phyloP scores from a whole-genome alignment of 2,329 filamentous ascomycete genomes.

The Aspergillus neoniger region DNA sequence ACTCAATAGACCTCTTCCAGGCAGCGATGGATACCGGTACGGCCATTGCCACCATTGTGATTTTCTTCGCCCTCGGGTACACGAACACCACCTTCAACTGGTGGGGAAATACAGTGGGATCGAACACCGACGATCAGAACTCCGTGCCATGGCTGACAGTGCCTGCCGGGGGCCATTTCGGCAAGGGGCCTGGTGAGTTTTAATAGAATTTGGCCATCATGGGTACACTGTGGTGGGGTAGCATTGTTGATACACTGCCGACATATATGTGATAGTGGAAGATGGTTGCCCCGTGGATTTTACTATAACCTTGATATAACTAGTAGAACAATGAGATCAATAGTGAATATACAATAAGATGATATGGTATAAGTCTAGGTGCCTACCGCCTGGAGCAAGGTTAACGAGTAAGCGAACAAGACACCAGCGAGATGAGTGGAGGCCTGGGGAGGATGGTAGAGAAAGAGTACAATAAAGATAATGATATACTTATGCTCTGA shows the following conservation, averaged over 20 bases:
- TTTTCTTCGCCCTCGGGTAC: slow-evolving; percentile 38
- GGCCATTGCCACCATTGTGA: slow-evolving; percentile 33
- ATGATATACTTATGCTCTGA: too few species aligned
- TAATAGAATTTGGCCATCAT: slow-evolving; percentile 4
- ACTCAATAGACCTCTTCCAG: slow-evolving; percentile 22
- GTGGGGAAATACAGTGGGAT: slow-evolving; percentile 41
- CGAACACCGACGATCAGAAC: slow-evolving; percentile 38
- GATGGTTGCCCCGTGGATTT: too few species aligned
- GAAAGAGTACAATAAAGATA: too few species aligned
- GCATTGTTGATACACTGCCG: not conserved
- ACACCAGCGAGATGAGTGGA: too few species aligned
- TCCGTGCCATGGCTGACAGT: slow-evolving; percentile 37
- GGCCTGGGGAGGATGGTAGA: too few species aligned
- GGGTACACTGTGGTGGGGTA: not conserved
- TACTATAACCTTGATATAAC: too few species aligned
- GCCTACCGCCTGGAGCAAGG: too few species aligned
- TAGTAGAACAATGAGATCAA: too few species aligned
- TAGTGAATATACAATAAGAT: too few species aligned
- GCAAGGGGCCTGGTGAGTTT: slow-evolving; percentile 35
- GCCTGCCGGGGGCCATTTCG: slow-evolving; percentile 31
- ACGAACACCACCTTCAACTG: slow-evolving; percentile 33
- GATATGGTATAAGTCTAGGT: too few species aligned
- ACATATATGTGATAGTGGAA: too few species aligned
- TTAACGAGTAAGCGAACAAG: too few species aligned
- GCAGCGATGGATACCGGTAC: slow-evolving; percentile 40